A percentile compares a stretch with the other conserved stretches of the same genome.
phyloP scores from a whole-genome alignment of 345 rosid genomes.

The Eucalyptus curtisii region DNA sequence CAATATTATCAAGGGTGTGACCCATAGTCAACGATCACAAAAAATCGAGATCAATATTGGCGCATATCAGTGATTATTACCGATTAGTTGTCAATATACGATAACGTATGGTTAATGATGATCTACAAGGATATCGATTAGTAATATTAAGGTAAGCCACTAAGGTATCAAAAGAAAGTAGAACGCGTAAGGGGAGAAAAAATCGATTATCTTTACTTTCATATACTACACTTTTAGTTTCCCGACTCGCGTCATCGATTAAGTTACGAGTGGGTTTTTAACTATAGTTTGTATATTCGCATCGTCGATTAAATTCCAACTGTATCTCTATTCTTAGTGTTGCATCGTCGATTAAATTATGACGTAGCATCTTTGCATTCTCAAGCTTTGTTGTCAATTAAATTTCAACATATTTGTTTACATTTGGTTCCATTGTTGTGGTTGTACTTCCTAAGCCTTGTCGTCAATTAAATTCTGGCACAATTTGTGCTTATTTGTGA shows the following conservation, averaged over 20 bases:
- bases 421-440: not conserved
- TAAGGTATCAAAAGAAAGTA: too few relatives aligned
- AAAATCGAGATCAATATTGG: not conserved
- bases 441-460: too few relatives aligned
- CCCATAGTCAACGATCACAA: too few relatives aligned
- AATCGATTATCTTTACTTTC: too few relatives aligned
- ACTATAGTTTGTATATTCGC: not conserved
- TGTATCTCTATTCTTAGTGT: not conserved
- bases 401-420: too few relatives aligned
- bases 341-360: too few relatives aligned
- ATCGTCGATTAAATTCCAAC: fast-evolving
- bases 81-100: fast-evolving
- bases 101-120: too few relatives aligned
- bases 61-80: fast-evolving
- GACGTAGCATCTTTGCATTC: not conserved
- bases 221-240: fast-evolving
- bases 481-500: not conserved
- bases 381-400: not conserved
- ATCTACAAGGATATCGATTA: too few relatives aligned
- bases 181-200: fast-evolving
- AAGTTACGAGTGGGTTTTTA: too few relatives aligned
- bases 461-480: not conserved
- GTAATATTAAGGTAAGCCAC: not conserved
- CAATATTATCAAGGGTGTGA: not conserved
- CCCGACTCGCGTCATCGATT: fast-evolving